These are phyloP conservation scores for Mortierella sp. DNA, from an alignment of 371 early-diverging fungal species.

Conservation along the genomic window DNA sequence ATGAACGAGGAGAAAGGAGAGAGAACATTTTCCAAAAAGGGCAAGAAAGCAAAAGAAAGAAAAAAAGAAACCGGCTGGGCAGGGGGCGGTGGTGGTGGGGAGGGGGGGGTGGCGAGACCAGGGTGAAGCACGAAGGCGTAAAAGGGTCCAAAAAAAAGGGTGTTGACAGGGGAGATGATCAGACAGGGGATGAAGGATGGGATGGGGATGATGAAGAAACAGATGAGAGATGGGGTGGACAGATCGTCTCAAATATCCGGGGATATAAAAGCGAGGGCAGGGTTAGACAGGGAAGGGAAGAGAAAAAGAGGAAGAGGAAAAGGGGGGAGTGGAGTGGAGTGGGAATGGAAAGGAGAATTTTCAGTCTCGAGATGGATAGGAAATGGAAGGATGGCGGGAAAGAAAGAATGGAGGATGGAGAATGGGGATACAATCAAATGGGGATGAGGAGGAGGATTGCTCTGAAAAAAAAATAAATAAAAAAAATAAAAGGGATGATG, in stretches of 20 bases:
- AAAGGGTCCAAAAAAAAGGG: slow-evolving; percentile 4
- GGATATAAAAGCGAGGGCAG: too few species aligned
- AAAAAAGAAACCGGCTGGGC: background rate
- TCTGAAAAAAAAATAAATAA: background rate
- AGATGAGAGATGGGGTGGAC: background rate
- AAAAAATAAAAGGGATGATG: background rate
- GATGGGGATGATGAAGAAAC: background rate
- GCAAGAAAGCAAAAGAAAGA: background rate
- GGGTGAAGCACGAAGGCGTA: slow-evolving; percentile 8
- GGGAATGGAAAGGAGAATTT: slow-evolving; percentile 1
- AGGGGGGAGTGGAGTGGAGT: too few species aligned
- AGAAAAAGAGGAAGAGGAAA: background rate
- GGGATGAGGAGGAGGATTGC: slow-evolving; percentile 1
- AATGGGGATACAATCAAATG: background rate
- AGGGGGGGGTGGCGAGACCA: slow-evolving; percentile 7
- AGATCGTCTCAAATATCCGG: too few species aligned
- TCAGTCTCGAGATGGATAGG: slow-evolving; percentile 7
- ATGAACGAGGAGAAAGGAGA: slow-evolving; percentile 1
- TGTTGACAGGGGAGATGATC: background rate
- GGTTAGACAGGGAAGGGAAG: background rate
- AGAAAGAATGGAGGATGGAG: background rate
- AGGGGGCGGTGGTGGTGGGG: background rate
- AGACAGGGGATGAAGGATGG: slow-evolving; percentile 8
- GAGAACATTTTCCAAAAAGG: too few species aligned
- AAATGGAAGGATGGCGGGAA: background rate